Conservation (phyloP, 2,329 filamentous ascomycete species). For the Colletotrichum tofieldiae region DNA sequence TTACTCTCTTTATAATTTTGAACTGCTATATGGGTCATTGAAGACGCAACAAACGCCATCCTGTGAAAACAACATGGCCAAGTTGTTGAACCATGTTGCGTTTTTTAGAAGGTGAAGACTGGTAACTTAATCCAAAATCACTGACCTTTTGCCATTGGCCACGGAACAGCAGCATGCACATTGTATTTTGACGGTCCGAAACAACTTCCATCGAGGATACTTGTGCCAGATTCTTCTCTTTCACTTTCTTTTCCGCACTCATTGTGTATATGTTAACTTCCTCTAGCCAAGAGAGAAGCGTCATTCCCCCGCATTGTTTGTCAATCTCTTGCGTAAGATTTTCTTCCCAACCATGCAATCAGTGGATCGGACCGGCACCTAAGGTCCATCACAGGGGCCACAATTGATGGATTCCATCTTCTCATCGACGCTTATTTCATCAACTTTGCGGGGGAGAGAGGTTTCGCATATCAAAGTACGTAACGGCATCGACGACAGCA, state of each 20-base stretch:
- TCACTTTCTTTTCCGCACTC: background rate
- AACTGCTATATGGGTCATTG: too few species aligned
- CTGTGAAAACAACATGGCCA: too few species aligned
- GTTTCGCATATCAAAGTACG: constrained; percentile 9
- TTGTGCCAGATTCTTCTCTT: too few species aligned
- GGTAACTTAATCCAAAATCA: background rate
- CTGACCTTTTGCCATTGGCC: background rate
- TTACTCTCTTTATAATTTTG: too few species aligned
- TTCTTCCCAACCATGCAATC: constrained; percentile 29
- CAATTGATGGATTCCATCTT: background rate
- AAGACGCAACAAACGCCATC: too few species aligned
- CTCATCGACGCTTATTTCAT: background rate
- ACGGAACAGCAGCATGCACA: background rate
- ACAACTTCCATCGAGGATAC: background rate
- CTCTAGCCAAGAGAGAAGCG: background rate
- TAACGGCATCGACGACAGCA: constrained; percentile 1
- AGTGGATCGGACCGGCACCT: constrained; percentile 11
- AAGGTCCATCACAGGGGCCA: background rate
- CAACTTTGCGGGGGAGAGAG: constrained; percentile 12
- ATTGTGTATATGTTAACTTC: background rate
- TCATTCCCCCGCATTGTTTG: constrained; percentile 25
- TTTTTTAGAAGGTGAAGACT: background rate
- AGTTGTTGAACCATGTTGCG: background rate
- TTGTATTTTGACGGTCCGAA: background rate
- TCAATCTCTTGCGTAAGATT: constrained; percentile 38